These are phyloP conservation scores for Capsella rubella DNA, from an alignment of 441 rosid genomes.

Conservation along the genomic window DNA sequence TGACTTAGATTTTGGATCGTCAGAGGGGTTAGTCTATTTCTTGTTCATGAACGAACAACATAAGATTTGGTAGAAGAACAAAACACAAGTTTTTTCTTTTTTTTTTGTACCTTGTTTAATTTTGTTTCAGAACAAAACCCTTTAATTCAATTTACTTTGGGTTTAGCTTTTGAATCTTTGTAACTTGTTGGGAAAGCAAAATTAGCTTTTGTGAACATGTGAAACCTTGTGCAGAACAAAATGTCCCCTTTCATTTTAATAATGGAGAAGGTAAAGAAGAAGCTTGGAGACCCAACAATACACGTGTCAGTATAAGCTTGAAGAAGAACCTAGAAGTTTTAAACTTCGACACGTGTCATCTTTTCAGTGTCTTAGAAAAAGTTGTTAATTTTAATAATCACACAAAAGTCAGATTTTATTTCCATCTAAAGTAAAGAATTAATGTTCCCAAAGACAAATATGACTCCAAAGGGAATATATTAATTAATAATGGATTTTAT, in stretches of 20 bases:
- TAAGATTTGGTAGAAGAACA: slow-evolving; percentile 11
- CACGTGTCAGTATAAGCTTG: neutral
- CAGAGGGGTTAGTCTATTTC: slow-evolving; percentile 16
- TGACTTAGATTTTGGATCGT: slow-evolving; percentile 32
- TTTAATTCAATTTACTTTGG: neutral
- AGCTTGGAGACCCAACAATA: neutral
- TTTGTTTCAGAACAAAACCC: slow-evolving; percentile 15
- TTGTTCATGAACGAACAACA: slow-evolving; percentile 26
- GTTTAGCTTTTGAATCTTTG: too few relatives aligned
- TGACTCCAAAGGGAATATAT: neutral
- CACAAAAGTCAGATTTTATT: neutral
- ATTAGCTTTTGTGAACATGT: too few relatives aligned
- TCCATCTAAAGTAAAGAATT: neutral
- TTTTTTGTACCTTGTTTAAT: slow-evolving; percentile 9
- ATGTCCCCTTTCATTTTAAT: neutral
- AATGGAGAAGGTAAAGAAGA: neutral
- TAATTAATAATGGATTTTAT: neutral
- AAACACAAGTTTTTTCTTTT: slow-evolving; percentile 9
- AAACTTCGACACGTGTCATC: slow-evolving; percentile 7
- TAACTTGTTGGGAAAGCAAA: too few relatives aligned
- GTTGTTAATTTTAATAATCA: neutral
- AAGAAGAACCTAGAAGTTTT: slow-evolving; percentile 3
- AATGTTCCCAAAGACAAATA: slow-evolving; percentile 3
- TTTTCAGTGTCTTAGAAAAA: neutral
- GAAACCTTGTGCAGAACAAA: too few relatives aligned